Evolutionary conservation across 768 basidiomycete species (phyloP), one percentile per base, ranked within the genome.

Genomic region (Austroboletus eburneus): DNA sequence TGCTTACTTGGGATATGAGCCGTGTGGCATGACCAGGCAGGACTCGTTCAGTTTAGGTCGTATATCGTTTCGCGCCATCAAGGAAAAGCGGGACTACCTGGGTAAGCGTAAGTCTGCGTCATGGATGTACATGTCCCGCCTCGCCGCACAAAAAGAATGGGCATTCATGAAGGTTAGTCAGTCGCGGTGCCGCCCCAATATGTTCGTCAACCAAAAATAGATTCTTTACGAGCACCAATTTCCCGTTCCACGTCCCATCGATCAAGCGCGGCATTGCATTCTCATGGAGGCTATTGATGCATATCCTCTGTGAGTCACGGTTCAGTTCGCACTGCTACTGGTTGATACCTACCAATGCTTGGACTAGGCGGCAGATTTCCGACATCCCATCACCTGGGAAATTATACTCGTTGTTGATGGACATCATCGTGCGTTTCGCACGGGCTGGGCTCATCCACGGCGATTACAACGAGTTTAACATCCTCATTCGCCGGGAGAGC

Each of bases 391-490:
- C 87, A 2, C 93, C 95, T 0, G 91, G 91, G 33, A 86, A 84
- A 52, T 77, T 98, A 18, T 98, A 97, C 68, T 93, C 93, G 1
- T 70, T 73, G 16, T 73, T 98, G 37, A 98, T 98, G 96, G 91
- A 92, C 64, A 73, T 97, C 50, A 92, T 98, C 62, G 91, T 97
- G 47, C 89, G 92, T 43, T 87, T 98, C 59, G 94, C 95, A 5
- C 83, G 80, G 30, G 82, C 87, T 14, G 96, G 96, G 5, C 78
- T 99, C n/a, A 98, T 99, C 42, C 96, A 99, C 59, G 94, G 96
- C 34, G 96, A 99, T 58, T 99, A 89, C 70, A 99, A 99, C 69
- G 96, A 99, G 63, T 99, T 98, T 74, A 98, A 99, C 66, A 93
- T 99, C 55, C 81, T 99, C 51, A 92, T 99, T 57, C 79, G 79